These are phyloP conservation scores for Mycena galericulata DNA, from an alignment of 768 basidiomycete species.

Conservation along the genomic window DNA sequence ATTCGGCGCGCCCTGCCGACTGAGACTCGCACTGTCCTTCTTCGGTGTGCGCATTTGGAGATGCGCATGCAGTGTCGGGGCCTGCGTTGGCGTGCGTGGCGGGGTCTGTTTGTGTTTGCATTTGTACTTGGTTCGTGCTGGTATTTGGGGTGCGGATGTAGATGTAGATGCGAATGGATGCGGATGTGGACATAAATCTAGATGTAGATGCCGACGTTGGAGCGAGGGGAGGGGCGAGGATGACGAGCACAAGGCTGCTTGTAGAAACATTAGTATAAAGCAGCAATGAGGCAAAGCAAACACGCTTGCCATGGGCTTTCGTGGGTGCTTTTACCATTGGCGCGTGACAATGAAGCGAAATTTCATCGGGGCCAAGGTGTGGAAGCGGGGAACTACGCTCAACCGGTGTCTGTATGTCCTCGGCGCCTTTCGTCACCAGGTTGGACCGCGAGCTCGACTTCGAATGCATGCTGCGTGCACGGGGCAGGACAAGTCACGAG, in stretches of 20 bases:
- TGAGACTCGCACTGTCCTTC: neutral
- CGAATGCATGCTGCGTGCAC: too few species aligned
- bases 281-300: neutral
- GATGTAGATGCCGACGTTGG: neutral
- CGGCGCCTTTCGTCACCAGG: too few species aligned
- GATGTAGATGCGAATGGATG: too few species aligned
- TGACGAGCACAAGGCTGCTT: slow-evolving; percentile 8
- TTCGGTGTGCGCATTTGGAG: neutral
- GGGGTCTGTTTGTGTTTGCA: neutral
- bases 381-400: too few species aligned
- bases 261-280: neutral
- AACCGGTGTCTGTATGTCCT: too few species aligned
- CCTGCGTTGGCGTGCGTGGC: neutral
- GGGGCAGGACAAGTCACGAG: too few species aligned
- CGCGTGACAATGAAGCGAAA: too few species aligned
- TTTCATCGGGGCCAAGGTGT: too few species aligned
- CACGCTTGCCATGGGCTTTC: neutral
- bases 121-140: neutral
- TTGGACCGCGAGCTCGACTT: too few species aligned
- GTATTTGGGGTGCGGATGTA: too few species aligned
- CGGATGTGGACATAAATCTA: too few species aligned
- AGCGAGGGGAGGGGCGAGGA: slow-evolving; percentile 10
- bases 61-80: neutral
- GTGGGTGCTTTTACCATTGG: slow-evolving; percentile 9
- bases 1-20: neutral